Conservation (phyloP, 805 yeast genomes). For the Phaffomyces antillensis region DNA sequence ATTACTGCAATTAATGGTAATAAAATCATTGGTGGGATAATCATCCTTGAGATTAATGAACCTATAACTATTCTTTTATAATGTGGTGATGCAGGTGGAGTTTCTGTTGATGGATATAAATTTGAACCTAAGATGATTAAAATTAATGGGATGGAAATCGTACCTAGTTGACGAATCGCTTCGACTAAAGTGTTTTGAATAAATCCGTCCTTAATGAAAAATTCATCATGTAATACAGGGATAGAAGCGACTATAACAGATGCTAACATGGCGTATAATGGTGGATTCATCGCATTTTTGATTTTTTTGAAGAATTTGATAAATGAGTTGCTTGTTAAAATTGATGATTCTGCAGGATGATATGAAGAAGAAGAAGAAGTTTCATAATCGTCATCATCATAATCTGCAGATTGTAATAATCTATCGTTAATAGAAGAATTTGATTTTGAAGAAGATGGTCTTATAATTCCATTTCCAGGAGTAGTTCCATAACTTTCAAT, state of each 20-base stretch:
- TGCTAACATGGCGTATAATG: conserved; percentile 67
- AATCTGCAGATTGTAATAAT: conserved; percentile 2
- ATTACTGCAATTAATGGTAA: conserved; percentile 59
- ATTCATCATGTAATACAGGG: conserved; percentile 46
- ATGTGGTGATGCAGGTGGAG: conserved; percentile 58
- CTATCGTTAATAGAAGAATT: conserved; percentile 5
- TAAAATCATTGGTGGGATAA: conserved; percentile 60
- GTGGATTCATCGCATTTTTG: conserved; percentile 64
- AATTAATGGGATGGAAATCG: conserved; percentile 72
- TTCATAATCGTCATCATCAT: not conserved
- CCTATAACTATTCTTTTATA: conserved; percentile 60
- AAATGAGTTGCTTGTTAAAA: not conserved
- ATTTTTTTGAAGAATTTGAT: conserved; percentile 18
- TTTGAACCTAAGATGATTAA: conserved; percentile 75
- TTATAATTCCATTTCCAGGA: not conserved
- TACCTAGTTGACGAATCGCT: conserved; percentile 59
- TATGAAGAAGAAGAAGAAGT: not conserved
- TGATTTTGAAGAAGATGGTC: conserved; percentile 1
- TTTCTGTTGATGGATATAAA: conserved; percentile 58
- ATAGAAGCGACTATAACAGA: conserved; percentile 65
- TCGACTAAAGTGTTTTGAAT: conserved; percentile 57
- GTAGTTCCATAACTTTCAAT: too few species aligned
- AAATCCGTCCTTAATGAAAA: conserved; percentile 55
- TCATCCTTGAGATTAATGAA: conserved; percentile 70
- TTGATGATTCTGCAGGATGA: not conserved